Evolutionary conservation across 139 green algal species (phyloP).

Genomic region (Desmodesmus armatus): DNA sequence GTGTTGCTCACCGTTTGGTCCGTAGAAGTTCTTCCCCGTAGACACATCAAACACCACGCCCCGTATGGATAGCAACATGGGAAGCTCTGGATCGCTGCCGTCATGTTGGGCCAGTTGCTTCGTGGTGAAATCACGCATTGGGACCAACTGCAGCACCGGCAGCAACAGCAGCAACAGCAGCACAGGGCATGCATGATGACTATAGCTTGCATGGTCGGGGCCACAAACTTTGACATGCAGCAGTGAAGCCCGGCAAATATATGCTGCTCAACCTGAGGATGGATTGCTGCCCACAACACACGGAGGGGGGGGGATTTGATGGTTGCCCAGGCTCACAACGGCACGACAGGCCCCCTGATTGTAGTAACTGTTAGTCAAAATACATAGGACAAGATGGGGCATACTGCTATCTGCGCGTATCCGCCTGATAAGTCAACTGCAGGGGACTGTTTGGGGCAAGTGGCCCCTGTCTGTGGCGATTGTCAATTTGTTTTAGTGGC

Average conservation of each 20-base stretch:
- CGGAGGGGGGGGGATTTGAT: too few species aligned
- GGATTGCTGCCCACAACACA: neutral
- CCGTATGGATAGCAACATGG: slow-evolving; percentile 80
- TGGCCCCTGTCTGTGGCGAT: too few species aligned
- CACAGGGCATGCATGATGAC: neutral
- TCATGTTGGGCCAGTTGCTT: slow-evolving; percentile 75
- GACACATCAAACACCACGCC: slow-evolving; percentile 85
- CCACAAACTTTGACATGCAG: neutral
- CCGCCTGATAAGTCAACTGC: too few species aligned
- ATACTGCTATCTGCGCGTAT: too few species aligned
- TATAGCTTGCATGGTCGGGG: neutral
- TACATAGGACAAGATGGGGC: too few species aligned
- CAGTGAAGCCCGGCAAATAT: neutral
- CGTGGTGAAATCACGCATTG: slow-evolving; percentile 63
- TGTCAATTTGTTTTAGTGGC: too few species aligned
- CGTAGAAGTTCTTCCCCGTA: slow-evolving; percentile 81
- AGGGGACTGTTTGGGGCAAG: too few species aligned
- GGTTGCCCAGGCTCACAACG: too few species aligned
- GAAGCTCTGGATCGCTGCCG: slow-evolving; percentile 64
- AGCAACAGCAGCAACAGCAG: neutral
- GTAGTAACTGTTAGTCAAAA: too few species aligned
- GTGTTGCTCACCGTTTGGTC: slow-evolving; percentile 72
- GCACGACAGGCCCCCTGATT: too few species aligned
- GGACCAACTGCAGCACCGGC: slow-evolving; percentile 67
- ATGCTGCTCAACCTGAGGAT: neutral